Evolutionary conservation across 768 basidiomycete species (phyloP), one percentile per base, ranked within the genome.

Genomic region (Hydnum rufescens): DNA sequence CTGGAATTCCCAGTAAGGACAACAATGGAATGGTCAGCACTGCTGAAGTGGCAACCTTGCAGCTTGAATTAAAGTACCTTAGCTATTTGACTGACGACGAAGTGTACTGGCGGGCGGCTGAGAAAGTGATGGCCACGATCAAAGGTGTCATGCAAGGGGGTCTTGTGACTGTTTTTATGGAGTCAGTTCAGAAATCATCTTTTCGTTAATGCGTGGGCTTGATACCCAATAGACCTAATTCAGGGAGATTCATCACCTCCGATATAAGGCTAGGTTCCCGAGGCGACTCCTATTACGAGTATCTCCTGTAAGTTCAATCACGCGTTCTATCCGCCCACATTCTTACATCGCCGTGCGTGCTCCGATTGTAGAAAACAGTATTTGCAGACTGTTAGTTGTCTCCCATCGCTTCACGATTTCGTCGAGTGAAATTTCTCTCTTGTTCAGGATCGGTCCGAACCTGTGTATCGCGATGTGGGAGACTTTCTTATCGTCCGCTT

Each of bases 211-310:
- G 26, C 28, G 46, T 5, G 1, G 4, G 4, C 5, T 28, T 4
- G 34, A 23, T 43, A 5, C 18, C 49, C 3, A 18, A 31, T 55
- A 80, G 79, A 26, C 69, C 74, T 0, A 52, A 66, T 29, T 67
- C 61, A 42, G 78, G 79, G 19, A 67, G 64, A 51, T 80, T 77
- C 56, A 64, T 77, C 19, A 66, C 75, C 25, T 78, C 82, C 8
- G 74, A 82, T 18, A 83, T 97, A 56, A 78, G 90, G 8, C 74
- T 97, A 22, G 92, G 92, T 26, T 89, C 89, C 31, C 73, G 89
- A 42, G 92, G 82, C 29, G 92, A 97, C 63, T 89, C 86, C 2
- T 96, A 80, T 66, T 97, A 95, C 61, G 92, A 93, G 64, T 89
- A 92, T 61, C 65, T 89, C 16, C 61, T 90, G 82, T 84, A 56